phyloP scores from a whole-genome alignment of 208 protist species.

The Trypanosomatidae sp. region DNA sequence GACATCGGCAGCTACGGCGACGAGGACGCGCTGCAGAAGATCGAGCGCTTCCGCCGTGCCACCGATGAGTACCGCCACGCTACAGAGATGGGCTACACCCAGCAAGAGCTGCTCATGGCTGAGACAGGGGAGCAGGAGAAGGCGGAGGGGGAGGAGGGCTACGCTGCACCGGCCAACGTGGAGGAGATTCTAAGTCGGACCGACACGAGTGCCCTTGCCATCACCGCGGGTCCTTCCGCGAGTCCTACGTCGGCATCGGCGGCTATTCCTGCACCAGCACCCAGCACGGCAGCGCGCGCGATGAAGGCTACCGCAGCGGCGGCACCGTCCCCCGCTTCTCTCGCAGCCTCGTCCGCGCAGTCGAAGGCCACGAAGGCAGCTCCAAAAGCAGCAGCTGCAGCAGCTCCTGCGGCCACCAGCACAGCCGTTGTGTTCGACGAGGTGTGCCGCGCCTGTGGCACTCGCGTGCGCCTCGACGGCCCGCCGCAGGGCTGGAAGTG shows the following conservation, averaged over 20 bases:
- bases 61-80: conserved; percentile 85
- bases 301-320: too few species aligned
- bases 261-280: conserved; percentile 1
- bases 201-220: conserved; percentile 1
- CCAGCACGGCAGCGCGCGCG: conserved; percentile 16
- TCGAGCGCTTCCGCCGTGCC: conserved; percentile 58
- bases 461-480: conserved; percentile 40
- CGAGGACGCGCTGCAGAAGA: conserved; percentile 60
- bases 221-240: conserved; percentile 1
- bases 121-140: conserved; percentile 14
- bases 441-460: conserved; percentile 63
- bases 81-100: conserved; percentile 69
- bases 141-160: conserved; percentile 4
- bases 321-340: too few species aligned
- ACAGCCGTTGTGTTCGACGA: conserved; percentile 38
- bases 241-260: not conserved
- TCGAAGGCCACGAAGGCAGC: conserved; percentile 21
- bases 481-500: conserved; percentile 66
- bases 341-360: too few species aligned
- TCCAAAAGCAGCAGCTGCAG: not conserved
- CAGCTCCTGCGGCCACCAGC: not conserved
- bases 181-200: conserved; percentile 53
- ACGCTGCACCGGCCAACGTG: conserved; percentile 18
- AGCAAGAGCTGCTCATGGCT: conserved; percentile 61
- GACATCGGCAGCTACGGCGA: conserved; percentile 76